Base-by-base conservation (phyloP, 2,329 filamentous ascomycete species). In the Triangularia setosa region DNA sequence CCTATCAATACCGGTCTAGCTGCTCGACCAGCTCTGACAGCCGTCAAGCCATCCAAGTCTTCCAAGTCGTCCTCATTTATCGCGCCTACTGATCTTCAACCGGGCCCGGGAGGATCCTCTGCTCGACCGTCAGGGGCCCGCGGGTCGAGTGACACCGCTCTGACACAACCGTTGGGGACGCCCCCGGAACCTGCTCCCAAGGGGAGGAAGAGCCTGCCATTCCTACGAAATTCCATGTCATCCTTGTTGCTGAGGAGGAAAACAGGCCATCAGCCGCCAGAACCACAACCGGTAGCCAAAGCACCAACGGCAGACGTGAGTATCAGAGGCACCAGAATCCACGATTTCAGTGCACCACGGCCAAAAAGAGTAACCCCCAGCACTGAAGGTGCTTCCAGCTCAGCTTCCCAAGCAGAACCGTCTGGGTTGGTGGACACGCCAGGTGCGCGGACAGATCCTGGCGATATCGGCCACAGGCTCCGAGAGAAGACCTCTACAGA, bases 341-440 rank as follows among this genome's bases (percentile, higher is more conserved):
- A 90, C 72, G 87, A 87, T 73, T 90, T 88, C 70, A 89, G 86
- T 70, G 85, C 84, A 0, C 87, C 86, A 1, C 78, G 85, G 7
- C 40, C 40, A 8, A 69, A 64, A 23, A 64, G 65, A 63, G 25
- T 66, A 2, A 18, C 60, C 0, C 64, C 69, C 4, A 54, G 18
- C 23, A 33, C 52, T 11, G 64, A 65, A 8, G 35, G 40, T 3
- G 53, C 23, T 14, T 57, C 59, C 4, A n/a, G 18, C 12, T 14
- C 57, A 12, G 55, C 25, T 2, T 40, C 55, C 1, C 58, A 65
- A 11, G 23, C 28, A 11, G 12, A 44, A 18, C 52, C 27, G 8
- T 12, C 48, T 1, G 30, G 33, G 11, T 27, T 55, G 21, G 25
- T n/a, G 18, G 55, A 18, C 1, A 35, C 27, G n/a, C 24, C 55